Conservation (phyloP, 331 rosid species). For the Prunus yedoensis region DNA sequence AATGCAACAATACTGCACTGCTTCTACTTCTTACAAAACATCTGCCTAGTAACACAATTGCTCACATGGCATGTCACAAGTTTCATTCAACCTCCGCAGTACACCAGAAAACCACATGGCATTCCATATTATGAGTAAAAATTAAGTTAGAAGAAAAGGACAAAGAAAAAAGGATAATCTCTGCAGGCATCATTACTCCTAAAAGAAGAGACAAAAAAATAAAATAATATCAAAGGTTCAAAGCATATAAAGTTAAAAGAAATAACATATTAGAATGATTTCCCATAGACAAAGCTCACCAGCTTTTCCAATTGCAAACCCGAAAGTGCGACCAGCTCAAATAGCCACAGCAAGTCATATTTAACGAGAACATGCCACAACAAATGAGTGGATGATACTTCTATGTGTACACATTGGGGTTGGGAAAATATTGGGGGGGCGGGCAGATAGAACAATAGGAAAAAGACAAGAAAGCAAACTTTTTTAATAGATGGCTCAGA, state of each 20-base stretch:
- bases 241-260: not conserved
- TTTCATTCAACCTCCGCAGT: not conserved
- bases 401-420: not conserved
- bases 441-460: not conserved
- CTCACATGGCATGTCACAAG: not conserved
- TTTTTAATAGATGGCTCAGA: not conserved
- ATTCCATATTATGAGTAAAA: not conserved
- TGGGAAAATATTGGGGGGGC: not conserved
- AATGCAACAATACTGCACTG: not conserved
- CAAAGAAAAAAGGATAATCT: not conserved
- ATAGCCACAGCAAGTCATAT: not conserved
- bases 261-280: not conserved
- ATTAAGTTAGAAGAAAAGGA: not conserved
- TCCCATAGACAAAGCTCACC: not conserved
- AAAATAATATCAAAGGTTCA: not conserved
- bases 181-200: not conserved
- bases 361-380: not conserved
- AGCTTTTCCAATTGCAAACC: conserved; percentile 1
- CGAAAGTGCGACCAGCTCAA: too few species aligned
- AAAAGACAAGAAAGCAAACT: not conserved
- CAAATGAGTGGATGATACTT: conserved; percentile 6
- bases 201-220: not conserved
- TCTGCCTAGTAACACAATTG: not conserved
- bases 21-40: not conserved
- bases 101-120: not conserved